Evolutionary conservation across 441 rosid genomes (phyloP).

Genomic region (Manihot esculenta): DNA sequence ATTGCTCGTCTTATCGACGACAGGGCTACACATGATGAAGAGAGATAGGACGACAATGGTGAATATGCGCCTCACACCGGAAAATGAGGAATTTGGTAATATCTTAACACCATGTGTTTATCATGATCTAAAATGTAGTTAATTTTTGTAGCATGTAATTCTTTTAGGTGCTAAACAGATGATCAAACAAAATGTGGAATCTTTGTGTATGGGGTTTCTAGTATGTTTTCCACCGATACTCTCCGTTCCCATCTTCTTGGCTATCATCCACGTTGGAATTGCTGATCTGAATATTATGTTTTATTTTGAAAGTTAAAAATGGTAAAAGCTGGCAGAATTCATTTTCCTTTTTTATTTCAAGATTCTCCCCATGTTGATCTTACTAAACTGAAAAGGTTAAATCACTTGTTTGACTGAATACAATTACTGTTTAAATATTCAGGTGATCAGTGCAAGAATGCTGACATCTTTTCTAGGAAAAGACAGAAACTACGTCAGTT

Average conservation of each 20-base stretch:
- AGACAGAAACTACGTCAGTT: constrained; percentile 51
- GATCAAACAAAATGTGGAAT: background rate
- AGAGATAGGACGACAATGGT: constrained; percentile 28
- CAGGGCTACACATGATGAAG: constrained; percentile 31
- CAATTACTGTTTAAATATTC: constrained; percentile 26
- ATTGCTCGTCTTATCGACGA: constrained; percentile 14
- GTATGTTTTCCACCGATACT: too few relatives aligned
- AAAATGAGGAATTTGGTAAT: constrained; percentile 22
- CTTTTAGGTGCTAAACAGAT: background rate
- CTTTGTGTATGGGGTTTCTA: background rate
- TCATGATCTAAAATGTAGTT: background rate
- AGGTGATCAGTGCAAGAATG: constrained; percentile 38
- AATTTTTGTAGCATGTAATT: background rate
- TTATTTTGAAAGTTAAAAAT: background rate
- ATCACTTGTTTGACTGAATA: background rate
- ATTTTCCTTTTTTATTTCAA: background rate
- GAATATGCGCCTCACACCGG: constrained; percentile 24
- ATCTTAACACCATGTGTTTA: constrained; percentile 30
- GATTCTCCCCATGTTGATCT: background rate
- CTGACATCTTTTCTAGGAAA: constrained; percentile 46
- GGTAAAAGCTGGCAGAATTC: background rate
- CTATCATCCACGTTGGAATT: background rate
- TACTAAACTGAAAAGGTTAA: background rate
- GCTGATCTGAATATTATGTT: background rate
- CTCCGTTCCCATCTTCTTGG: background rate